These are phyloP conservation scores for Xylariaceae sp. DNA, from an alignment of 2,329 filamentous ascomycete species.

Conservation along the genomic window DNA sequence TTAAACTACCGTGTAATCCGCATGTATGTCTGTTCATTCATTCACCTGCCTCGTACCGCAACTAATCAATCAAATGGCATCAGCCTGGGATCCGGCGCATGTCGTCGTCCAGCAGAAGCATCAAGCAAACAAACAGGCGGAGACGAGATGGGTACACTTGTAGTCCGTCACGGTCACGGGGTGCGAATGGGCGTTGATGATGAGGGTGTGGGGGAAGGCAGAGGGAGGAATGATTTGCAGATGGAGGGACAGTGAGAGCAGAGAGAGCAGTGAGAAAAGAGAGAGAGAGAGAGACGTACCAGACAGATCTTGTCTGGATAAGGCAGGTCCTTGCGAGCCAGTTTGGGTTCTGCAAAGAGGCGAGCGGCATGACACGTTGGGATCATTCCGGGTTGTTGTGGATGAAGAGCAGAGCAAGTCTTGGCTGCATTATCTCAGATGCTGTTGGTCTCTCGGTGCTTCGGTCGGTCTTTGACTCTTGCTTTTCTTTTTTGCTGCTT, in stretches of 20 bases:
- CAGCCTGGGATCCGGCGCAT: slow-evolving; percentile 7
- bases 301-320: slow-evolving; percentile 24
- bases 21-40: no score
- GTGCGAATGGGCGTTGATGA: background rate
- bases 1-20: background rate
- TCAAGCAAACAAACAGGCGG: background rate
- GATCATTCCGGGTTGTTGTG: background rate
- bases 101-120: background rate
- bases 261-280: background rate
- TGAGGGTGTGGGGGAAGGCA: background rate
- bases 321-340: slow-evolving; percentile 30
- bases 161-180: background rate
- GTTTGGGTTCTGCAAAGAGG: background rate
- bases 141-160: background rate
- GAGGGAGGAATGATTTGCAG: no score
- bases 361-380: slow-evolving; percentile 1
- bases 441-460: slow-evolving; percentile 1
- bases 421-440: slow-evolving; percentile 6
- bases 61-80: background rate
- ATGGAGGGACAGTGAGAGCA: background rate
- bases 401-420: background rate
- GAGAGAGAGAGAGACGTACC: no score
- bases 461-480: background rate
- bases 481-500: background rate
- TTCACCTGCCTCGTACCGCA: background rate